Conservation (phyloP, 768 basidiomycete species). For the Mycena alexandri region DNA sequence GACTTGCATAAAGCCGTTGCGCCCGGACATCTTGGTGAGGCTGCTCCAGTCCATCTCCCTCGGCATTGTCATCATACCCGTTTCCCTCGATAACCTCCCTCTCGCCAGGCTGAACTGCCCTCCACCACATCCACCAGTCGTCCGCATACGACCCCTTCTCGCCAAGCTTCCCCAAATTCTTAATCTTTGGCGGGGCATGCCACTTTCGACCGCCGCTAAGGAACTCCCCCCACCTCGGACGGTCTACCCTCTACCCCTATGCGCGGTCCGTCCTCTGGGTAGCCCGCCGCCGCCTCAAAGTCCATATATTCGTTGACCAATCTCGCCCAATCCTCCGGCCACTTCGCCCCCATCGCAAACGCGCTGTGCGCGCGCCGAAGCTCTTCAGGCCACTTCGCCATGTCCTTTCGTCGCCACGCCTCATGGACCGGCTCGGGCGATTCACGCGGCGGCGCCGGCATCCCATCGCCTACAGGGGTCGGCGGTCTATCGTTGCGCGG, state of each 20-base stretch:
- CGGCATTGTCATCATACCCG: neutral
- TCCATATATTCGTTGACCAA: neutral
- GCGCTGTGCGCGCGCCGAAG: neutral
- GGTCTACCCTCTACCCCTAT: neutral
- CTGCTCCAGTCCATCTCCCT: neutral
- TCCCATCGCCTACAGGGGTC: too few species aligned
- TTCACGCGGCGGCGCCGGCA: too few species aligned
- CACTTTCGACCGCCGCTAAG: neutral
- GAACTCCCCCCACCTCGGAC: neutral
- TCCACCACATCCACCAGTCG: conserved; percentile 4
- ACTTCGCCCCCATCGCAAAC: neutral
- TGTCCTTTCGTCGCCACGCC: neutral
- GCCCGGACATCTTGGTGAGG: neutral
- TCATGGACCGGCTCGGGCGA: too few species aligned
- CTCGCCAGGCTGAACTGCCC: neutral
- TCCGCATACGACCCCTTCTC: neutral
- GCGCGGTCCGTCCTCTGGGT: neutral
- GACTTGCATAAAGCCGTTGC: conserved; percentile 4
- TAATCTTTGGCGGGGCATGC: neutral
- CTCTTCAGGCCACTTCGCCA: neutral
- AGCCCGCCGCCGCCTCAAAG: conserved; percentile 4
- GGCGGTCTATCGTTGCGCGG: too few species aligned
- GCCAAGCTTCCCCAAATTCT: neutral
- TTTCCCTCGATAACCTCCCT: neutral
- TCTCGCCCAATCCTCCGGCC: neutral